Evolutionary conservation across 305 asterid genomes (phyloP).

Genomic region (Fraxinus greggii): DNA sequence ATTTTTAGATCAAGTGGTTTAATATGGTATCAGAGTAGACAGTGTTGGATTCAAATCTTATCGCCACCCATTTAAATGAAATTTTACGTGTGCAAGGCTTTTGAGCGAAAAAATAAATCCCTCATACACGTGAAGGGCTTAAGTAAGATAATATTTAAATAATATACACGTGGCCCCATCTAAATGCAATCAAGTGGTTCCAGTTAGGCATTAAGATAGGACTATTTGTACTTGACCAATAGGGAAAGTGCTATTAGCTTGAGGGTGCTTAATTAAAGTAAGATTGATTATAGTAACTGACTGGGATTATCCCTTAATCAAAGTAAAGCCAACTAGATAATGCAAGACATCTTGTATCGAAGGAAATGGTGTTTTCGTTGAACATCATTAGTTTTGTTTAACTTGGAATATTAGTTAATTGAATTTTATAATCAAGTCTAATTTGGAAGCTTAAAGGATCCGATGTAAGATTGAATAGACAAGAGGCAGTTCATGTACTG

Average conservation of each 20-base stretch:
- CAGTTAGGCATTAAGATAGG: neutral
- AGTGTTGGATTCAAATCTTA: neutral
- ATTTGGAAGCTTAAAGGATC: neutral
- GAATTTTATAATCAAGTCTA: neutral
- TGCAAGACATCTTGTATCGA: neutral
- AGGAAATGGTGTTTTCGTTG: neutral
- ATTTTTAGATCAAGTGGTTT: neutral
- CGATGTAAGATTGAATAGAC: neutral
- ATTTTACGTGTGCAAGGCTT: neutral
- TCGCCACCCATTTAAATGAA: neutral
- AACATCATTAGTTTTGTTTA: neutral
- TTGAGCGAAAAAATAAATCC: neutral
- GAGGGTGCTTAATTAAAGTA: neutral
- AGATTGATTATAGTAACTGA: neutral
- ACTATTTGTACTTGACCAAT: neutral
- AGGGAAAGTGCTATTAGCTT: neutral
- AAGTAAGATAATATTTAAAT: too few relatives aligned
- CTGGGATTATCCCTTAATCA: neutral
- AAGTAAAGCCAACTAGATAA: neutral
- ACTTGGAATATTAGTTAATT: neutral
- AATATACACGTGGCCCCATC: neutral
- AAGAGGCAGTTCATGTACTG: neutral
- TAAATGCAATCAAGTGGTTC: neutral
- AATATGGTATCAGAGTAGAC: neutral
- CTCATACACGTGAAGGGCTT: neutral